Evolutionary conservation across 208 protist species (phyloP).

Genomic region (Leishmania martiniquensis): DNA sequence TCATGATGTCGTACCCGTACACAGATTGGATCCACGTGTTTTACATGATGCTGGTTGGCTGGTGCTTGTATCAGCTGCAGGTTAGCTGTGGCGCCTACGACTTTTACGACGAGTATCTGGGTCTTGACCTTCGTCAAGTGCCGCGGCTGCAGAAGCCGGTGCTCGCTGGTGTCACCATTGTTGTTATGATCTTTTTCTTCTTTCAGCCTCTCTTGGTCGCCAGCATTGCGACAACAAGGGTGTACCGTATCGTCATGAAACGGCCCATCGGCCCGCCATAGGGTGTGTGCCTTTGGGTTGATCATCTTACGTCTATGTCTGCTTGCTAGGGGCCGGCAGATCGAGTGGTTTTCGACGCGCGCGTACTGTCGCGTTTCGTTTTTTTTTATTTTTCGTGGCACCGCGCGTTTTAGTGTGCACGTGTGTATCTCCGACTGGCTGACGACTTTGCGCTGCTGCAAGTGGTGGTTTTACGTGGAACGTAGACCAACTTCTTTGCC

Average conservation of each 20-base stretch:
- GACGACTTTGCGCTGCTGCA: not conserved
- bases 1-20: slow-evolving; percentile 94
- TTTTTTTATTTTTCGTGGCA: not conserved
- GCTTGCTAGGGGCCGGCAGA: not conserved
- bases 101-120: slow-evolving; percentile 91
- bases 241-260: slow-evolving; percentile 81
- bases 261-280: slow-evolving; percentile 87
- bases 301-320: not conserved
- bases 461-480: not conserved
- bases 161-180: slow-evolving; percentile 59
- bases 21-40: slow-evolving; percentile 86
- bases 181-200: slow-evolving; percentile 76
- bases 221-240: slow-evolving; percentile 81
- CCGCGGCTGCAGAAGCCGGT: slow-evolving; percentile 79
- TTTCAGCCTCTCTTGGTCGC: slow-evolving; percentile 83
- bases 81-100: slow-evolving; percentile 66
- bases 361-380: not conserved
- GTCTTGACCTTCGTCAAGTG: slow-evolving; percentile 81
- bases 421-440: not conserved
- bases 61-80: slow-evolving; percentile 77
- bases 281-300: not conserved
- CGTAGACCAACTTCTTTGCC: not conserved
- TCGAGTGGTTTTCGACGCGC: not conserved
- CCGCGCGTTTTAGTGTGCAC: not conserved
- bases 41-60: slow-evolving; percentile 77